A percentile compares a stretch with the other conserved stretches of the same genome.
These are phyloP conservation scores for Puccinia polysora DNA, from an alignment of 1,284 basidiomycete species.

Conservation along the genomic window DNA sequence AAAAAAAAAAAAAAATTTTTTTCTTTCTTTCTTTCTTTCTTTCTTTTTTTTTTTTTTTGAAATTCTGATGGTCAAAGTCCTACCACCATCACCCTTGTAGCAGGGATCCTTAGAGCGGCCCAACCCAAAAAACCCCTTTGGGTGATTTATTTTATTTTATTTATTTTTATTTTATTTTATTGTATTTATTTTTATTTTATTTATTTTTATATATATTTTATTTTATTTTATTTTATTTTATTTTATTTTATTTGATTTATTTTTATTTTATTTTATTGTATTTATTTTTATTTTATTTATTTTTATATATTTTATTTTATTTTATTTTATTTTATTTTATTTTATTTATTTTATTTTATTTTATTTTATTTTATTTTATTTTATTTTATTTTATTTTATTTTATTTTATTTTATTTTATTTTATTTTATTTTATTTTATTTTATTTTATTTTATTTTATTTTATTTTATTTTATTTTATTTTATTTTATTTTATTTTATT, in stretches of 20 bases:
- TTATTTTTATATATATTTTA: background rate
- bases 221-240: background rate
- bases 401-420: background rate
- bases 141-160: background rate
- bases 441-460: background rate
- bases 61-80: too few relatives aligned
- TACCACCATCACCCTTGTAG: too few relatives aligned
- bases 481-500: background rate
- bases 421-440: background rate
- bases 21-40: background rate
- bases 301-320: background rate
- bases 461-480: background rate
- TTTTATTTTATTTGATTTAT: background rate
- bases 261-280: background rate
- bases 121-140: too few relatives aligned
- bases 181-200: background rate
- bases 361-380: background rate
- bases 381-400: background rate
- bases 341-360: background rate
- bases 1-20: background rate
- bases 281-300: background rate
- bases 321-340: background rate
- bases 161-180: background rate
- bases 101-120: too few relatives aligned
- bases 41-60: background rate